These are phyloP conservation scores for Solanum chilense DNA, from an alignment of 257 asterid genomes.

Conservation along the genomic window DNA sequence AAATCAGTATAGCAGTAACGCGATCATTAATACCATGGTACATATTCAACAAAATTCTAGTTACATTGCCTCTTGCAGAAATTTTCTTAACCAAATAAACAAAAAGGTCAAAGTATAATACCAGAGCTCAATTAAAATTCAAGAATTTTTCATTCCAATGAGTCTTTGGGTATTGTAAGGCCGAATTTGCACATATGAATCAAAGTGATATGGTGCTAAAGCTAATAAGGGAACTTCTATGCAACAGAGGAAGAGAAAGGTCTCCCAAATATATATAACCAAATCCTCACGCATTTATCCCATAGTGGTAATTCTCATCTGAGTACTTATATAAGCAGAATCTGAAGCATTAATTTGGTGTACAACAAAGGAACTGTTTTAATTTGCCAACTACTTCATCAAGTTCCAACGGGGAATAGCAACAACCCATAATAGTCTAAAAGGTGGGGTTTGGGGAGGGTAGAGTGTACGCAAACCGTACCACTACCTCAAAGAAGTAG, in stretches of 20 bases:
- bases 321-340: neutral
- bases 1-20: neutral
- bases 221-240: neutral
- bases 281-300: neutral
- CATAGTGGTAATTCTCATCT: neutral
- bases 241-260: neutral
- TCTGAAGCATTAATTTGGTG: neutral
- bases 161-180: neutral
- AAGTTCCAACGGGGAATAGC: neutral
- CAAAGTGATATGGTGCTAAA: neutral
- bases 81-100: neutral
- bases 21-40: neutral
- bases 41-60: neutral
- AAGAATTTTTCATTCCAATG: neutral
- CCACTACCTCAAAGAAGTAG: neutral
- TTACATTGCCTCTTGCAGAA: neutral
- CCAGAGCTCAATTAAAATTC: neutral
- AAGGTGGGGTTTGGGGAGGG: neutral
- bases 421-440: neutral
- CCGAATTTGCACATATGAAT: neutral
- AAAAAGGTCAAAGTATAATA: neutral
- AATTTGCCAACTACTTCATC: neutral
- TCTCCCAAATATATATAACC: neutral
- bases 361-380: neutral
- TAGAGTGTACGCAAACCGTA: neutral